phyloP scores from a whole-genome alignment of 169 alveolate genomes.

The Perkinsus olseni region DNA sequence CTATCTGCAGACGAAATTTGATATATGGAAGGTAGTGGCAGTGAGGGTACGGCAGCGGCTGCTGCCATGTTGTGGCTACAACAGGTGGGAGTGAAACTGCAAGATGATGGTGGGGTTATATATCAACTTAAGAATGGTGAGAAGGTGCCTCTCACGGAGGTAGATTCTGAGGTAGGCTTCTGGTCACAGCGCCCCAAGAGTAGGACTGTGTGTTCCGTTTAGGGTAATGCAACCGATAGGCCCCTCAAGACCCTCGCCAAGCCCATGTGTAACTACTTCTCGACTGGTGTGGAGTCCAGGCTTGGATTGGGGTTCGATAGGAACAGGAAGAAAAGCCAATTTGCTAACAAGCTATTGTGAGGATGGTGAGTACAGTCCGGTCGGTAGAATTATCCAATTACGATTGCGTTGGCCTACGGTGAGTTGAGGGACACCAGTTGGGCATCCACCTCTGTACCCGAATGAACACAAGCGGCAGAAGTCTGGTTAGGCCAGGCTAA shows the following conservation, averaged over 20 bases:
- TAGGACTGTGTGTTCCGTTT: too few species aligned
- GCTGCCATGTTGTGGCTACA: too few species aligned
- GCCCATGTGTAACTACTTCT: constrained; percentile 59
- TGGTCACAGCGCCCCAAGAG: not conserved
- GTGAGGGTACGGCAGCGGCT: constrained; percentile 8
- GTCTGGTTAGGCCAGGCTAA: too few species aligned
- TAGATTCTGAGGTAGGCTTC: not conserved
- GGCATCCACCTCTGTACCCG: too few species aligned
- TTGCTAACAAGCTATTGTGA: constrained; percentile 22
- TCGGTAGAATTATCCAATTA: too few species aligned
- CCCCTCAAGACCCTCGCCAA: constrained; percentile 24
- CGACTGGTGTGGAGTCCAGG: constrained; percentile 72
- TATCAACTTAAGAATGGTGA: not conserved
- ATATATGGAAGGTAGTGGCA: constrained; percentile 47
- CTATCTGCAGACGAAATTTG: constrained; percentile 41
- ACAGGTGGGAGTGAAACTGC: constrained; percentile 22
- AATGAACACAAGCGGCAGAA: too few species aligned
- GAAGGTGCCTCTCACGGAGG: not conserved
- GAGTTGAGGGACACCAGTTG: too few species aligned
- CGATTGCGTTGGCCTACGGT: too few species aligned
- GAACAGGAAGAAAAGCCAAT: constrained; percentile 35
- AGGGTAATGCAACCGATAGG: constrained; percentile 14
- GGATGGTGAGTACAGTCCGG: too few species aligned
- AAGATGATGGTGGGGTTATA: constrained; percentile 15
- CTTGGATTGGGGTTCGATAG: constrained; percentile 68